phyloP scores from a whole-genome alignment of 495 filamentous ascomycete species.

The Tricharina praecox region DNA sequence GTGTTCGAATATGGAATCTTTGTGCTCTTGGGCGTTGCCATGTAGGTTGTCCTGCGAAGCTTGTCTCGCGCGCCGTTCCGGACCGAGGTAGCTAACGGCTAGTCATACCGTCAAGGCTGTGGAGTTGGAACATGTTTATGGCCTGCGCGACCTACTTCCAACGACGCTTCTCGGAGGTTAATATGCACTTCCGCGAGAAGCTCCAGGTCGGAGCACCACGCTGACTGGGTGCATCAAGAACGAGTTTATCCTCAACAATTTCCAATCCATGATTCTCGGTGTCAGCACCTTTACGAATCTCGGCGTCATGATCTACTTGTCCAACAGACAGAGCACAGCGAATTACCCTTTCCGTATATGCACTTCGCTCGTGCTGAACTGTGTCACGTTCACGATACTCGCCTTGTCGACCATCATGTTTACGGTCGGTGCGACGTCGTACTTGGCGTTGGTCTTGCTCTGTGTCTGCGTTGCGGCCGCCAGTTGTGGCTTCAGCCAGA shows the following conservation, averaged over 20 bases:
- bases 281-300: conserved; percentile 73
- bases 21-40: conserved; percentile 68
- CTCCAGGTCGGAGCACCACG: not conserved
- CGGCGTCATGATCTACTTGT: conserved; percentile 50
- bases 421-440: conserved; percentile 42
- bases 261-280: conserved; percentile 76
- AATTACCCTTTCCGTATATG: conserved; percentile 74
- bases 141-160: conserved; percentile 90
- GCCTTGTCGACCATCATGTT: conserved; percentile 61
- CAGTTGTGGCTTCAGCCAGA: conserved; percentile 75
- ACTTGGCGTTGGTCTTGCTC: conserved; percentile 65
- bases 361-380: conserved; percentile 53
- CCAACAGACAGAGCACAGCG: conserved; percentile 58
- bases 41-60: conserved; percentile 47
- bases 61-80: not conserved
- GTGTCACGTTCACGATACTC: conserved; percentile 52
- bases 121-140: conserved; percentile 88
- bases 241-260: conserved; percentile 55
- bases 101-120: conserved; percentile 19
- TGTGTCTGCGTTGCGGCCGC: conserved; percentile 66
- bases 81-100: conserved; percentile 11
- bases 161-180: conserved; percentile 48
- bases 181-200: not conserved
- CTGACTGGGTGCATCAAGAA: conserved; percentile 17
- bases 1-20: conserved; percentile 75